A percentile compares a stretch with the other conserved stretches of the same genome.
Evolutionary conservation across 2,329 filamentous ascomycete species (phyloP).

Genomic region (Tolypocladium endophyticum): DNA sequence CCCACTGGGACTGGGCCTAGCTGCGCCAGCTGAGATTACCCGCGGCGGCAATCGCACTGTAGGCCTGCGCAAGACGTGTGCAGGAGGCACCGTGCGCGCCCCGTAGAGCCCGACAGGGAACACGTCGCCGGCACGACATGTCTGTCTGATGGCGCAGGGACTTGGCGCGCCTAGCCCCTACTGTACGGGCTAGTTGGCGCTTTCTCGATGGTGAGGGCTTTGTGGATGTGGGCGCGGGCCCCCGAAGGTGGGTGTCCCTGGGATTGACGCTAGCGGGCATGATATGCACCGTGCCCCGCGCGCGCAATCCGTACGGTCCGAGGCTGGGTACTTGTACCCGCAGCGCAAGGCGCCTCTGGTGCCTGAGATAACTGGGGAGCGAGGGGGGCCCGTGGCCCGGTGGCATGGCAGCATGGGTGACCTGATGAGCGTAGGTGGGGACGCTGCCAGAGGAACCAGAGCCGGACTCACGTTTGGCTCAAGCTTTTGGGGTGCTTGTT

Average conservation of each 20-base stretch:
- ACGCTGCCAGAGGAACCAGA: background rate
- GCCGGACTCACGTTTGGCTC: background rate
- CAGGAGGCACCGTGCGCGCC: background rate
- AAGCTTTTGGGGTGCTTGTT: background rate
- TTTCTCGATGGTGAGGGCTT: background rate
- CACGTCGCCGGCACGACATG: background rate
- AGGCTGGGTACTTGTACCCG: background rate
- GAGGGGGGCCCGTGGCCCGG: background rate
- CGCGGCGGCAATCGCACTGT: background rate
- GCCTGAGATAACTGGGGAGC: background rate
- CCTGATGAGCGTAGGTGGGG: background rate
- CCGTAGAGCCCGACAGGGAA: background rate
- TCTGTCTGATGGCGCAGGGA: background rate
- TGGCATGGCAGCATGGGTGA: background rate
- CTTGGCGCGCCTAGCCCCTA: background rate
- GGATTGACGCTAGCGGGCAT: background rate
- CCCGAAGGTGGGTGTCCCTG: background rate
- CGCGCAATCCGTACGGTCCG: background rate
- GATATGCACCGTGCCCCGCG: background rate
- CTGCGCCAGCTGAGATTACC: background rate
- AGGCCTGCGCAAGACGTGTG: background rate
- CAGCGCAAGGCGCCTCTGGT: background rate
- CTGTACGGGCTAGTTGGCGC: background rate
- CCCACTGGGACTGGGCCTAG: background rate
- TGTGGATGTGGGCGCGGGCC: background rate